Percentiles rank a stretch among this genome's conserved stretches.
Evolutionary conservation across 2,329 filamentous ascomycete genomes (phyloP).

Genomic region (Colletotrichum spinosum): DNA sequence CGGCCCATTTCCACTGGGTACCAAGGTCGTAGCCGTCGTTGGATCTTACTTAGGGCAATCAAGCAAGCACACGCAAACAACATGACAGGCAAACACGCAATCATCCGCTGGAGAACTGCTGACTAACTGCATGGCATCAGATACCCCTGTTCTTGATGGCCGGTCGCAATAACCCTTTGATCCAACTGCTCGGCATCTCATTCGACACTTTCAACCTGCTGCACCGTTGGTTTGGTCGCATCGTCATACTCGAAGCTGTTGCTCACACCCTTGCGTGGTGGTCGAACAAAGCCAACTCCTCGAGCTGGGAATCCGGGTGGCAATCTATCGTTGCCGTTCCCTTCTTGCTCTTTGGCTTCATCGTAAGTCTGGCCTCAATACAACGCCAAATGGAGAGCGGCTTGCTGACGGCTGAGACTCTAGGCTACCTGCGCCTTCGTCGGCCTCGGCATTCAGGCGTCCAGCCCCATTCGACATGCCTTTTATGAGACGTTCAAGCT

Average conservation of each 20-base stretch:
- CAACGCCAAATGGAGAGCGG: slow-evolving; percentile 25
- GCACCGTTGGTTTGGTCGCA: slow-evolving; percentile 84
- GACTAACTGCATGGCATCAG: slow-evolving; percentile 39
- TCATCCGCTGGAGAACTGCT: slow-evolving; percentile 24
- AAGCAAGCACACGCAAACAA: not conserved
- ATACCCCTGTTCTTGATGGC: slow-evolving; percentile 79
- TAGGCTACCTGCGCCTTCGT: slow-evolving; percentile 71
- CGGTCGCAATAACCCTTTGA: slow-evolving; percentile 82
- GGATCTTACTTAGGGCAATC: not conserved
- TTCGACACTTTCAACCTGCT: slow-evolving; percentile 88
- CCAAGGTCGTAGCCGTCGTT: too few relatives aligned
- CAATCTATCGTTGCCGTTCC: slow-evolving; percentile 48
- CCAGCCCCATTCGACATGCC: slow-evolving; percentile 78
- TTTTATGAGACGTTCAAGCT: slow-evolving; percentile 85
- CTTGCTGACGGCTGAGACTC: slow-evolving; percentile 28
- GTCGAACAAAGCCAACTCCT: slow-evolving; percentile 51
- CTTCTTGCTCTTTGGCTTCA: slow-evolving; percentile 71
- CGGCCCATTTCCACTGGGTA: too few relatives aligned
- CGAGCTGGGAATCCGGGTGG: slow-evolving; percentile 63
- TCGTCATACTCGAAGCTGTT: slow-evolving; percentile 77
- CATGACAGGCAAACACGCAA: not conserved
- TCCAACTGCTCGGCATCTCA: slow-evolving; percentile 76
- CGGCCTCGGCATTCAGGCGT: slow-evolving; percentile 74
- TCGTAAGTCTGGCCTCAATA: slow-evolving; percentile 59
- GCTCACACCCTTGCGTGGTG: slow-evolving; percentile 74